phyloP scores from a whole-genome alignment of 805 yeast species.

The Starmerella potacharoeniae region DNA sequence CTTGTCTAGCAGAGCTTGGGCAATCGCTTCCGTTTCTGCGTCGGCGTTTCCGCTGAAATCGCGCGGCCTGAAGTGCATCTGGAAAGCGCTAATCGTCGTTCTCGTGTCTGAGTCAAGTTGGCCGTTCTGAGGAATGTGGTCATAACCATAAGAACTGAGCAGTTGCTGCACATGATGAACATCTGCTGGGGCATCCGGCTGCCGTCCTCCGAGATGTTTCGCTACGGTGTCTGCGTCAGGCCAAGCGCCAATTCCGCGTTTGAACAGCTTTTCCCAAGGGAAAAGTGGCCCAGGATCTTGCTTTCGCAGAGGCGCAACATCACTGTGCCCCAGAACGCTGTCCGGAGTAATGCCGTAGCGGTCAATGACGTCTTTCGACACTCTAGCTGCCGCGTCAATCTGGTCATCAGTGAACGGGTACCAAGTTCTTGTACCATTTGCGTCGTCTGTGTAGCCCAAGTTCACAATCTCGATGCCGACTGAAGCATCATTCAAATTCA shows the following conservation, averaged over 20 bases:
- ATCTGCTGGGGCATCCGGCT: not conserved
- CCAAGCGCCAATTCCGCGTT: not conserved
- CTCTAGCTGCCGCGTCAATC: not conserved
- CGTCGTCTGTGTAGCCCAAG: not conserved
- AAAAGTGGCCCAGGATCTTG: not conserved
- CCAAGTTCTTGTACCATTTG: not conserved
- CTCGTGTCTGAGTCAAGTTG: not conserved
- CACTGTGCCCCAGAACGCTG: not conserved
- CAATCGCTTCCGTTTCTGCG: not conserved
- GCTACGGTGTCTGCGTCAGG: not conserved
- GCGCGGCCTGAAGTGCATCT: not conserved
- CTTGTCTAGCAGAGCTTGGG: not conserved
- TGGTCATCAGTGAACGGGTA: not conserved
- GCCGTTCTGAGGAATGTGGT: not conserved
- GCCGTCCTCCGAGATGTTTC: not conserved
- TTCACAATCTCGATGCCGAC: not conserved
- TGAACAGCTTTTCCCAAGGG: not conserved
- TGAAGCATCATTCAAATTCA: not conserved
- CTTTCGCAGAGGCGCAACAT: not conserved
- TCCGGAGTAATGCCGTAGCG: not conserved
- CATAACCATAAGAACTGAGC: not conserved
- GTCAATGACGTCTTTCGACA: not conserved
- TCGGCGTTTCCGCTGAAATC: not conserved
- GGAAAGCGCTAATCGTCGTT: conserved; percentile 1
- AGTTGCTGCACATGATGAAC: not conserved